Evolutionary conservation across 305 asterid genomes (phyloP).

Genomic region (Fraxinus sp.): DNA sequence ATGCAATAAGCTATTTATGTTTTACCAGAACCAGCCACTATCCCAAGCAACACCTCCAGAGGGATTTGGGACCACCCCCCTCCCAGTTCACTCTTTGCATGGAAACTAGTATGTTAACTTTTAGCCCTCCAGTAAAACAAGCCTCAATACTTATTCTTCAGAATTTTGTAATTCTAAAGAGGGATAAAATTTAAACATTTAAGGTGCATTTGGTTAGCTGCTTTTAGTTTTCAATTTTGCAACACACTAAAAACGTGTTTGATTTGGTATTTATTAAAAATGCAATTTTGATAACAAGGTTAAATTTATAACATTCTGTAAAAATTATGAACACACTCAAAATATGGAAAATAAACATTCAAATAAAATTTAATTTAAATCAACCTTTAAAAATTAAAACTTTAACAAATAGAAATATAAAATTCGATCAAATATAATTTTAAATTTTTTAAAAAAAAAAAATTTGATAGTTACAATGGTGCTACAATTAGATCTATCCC

Average conservation of each 20-base stretch:
- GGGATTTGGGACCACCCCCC: neutral
- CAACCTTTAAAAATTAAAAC: too few relatives aligned
- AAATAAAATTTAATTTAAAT: too few relatives aligned
- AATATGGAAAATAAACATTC: too few relatives aligned
- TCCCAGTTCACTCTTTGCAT: neutral
- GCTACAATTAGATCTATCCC: neutral
- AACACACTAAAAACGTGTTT: too few relatives aligned
- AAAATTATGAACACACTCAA: too few relatives aligned
- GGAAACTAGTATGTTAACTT: neutral
- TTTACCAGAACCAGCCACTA: neutral
- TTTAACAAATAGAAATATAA: too few relatives aligned
- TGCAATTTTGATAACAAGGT: too few relatives aligned
- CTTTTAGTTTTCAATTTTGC: too few relatives aligned
- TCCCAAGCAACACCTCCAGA: neutral
- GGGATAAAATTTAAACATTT: neutral
- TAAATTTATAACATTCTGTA: too few relatives aligned
- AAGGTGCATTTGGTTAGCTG: neutral
- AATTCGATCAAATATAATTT: too few relatives aligned
- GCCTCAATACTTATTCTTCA: neutral
- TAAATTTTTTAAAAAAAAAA: too few relatives aligned
- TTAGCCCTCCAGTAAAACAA: neutral
- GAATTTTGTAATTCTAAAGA: neutral
- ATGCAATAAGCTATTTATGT: neutral
- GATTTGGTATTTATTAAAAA: too few relatives aligned
- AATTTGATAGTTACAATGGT: neutral